Evolutionary conservation across 768 basidiomycete species (phyloP).

Genomic region (Lanmaoa rubissima): DNA sequence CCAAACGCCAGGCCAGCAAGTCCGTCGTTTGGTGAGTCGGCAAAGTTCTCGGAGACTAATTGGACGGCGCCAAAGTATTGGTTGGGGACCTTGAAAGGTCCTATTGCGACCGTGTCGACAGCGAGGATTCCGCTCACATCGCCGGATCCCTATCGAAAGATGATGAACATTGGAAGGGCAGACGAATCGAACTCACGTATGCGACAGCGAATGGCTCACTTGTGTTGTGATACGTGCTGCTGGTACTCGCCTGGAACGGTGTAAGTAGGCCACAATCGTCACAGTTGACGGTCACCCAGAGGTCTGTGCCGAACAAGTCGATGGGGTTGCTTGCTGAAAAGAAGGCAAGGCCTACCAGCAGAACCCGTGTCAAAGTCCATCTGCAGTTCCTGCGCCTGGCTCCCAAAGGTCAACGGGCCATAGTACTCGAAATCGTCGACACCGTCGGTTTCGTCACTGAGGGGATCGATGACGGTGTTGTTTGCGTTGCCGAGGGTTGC

Average conservation of each 20-base stretch:
- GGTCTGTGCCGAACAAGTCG: constrained; percentile 39
- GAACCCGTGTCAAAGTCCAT: constrained; percentile 71
- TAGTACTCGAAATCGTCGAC: constrained; percentile 49
- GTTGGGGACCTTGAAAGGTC: constrained; percentile 39
- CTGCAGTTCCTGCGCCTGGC: constrained; percentile 48
- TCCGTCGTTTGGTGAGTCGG: constrained; percentile 50
- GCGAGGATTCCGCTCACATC: constrained; percentile 48
- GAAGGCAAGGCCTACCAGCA: constrained; percentile 11
- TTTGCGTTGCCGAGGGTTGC: neutral
- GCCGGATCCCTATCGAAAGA: constrained; percentile 47
- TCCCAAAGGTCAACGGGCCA: constrained; percentile 47
- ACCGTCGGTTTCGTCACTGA: constrained; percentile 41
- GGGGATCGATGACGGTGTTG: constrained; percentile 17
- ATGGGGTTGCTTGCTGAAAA: neutral
- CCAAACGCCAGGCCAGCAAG: constrained; percentile 63
- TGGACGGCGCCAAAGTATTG: constrained; percentile 59
- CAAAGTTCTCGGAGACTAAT: constrained; percentile 49
- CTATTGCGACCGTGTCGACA: constrained; percentile 50
- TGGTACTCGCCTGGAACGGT: constrained; percentile 39
- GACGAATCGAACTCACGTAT: constrained; percentile 40
- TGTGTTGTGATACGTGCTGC: constrained; percentile 41
- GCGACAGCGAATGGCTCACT: constrained; percentile 35
- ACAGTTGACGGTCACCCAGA: constrained; percentile 54
- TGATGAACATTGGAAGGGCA: neutral
- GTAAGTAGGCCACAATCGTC: constrained; percentile 32